A percentile compares a stretch with the other conserved stretches of the same genome.
Conservation (phyloP, 2,329 filamentous ascomycete species). For the Pyrenophora seminiperda region DNA sequence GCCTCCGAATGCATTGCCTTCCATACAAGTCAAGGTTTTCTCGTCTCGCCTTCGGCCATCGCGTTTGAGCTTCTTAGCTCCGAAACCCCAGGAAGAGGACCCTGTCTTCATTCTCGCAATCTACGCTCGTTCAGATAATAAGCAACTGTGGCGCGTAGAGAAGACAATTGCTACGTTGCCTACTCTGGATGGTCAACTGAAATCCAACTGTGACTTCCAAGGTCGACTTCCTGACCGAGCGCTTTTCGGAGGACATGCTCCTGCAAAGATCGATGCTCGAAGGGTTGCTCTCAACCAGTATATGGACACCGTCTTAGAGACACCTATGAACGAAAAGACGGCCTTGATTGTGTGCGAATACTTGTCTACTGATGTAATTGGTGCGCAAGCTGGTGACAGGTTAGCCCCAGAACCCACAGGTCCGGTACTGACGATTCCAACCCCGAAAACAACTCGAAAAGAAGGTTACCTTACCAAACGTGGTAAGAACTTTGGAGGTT, state of each 20-base stretch:
- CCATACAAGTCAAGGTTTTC: slow-evolving; percentile 83
- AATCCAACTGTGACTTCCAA: slow-evolving; percentile 72
- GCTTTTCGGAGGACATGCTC: slow-evolving; percentile 89
- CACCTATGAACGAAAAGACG: slow-evolving; percentile 75
- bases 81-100: slow-evolving; percentile 84
- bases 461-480: slow-evolving; percentile 94
- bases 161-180: slow-evolving; percentile 83
- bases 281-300: slow-evolving; percentile 81
- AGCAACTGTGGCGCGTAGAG: slow-evolving; percentile 91
- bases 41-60: slow-evolving; percentile 96
- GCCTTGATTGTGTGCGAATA: slow-evolving; percentile 86
- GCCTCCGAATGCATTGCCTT: slow-evolving; percentile 84
- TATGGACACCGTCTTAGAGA: slow-evolving; percentile 83
- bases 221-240: slow-evolving; percentile 81
- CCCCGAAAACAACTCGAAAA: slow-evolving; percentile 64
- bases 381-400: slow-evolving; percentile 60
- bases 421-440: slow-evolving; percentile 51
- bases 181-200: slow-evolving; percentile 81
- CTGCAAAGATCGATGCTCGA: slow-evolving; percentile 88
- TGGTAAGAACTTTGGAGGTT: slow-evolving; percentile 98
- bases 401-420: slow-evolving; percentile 60
- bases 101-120: slow-evolving; percentile 92
- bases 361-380: slow-evolving; percentile 70
- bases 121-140: slow-evolving; percentile 73
- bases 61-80: slow-evolving; percentile 78